These are phyloP conservation scores for Quercus ilex DNA, from an alignment of 306 rosid genomes.

Conservation along the genomic window DNA sequence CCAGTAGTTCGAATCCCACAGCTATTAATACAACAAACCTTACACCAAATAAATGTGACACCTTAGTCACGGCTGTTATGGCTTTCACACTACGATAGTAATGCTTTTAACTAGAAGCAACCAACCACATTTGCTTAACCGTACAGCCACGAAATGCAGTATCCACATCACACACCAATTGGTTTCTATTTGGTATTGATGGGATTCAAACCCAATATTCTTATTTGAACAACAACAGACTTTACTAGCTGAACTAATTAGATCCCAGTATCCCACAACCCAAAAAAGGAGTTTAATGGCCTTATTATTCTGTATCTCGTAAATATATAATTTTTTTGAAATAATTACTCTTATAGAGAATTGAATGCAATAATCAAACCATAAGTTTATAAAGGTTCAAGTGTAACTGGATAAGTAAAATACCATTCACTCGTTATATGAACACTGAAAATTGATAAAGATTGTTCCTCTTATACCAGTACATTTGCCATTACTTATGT, in stretches of 20 bases:
- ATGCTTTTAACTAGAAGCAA: conserved; percentile 8
- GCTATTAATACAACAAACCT: background rate
- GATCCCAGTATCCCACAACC: background rate
- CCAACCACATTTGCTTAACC: background rate
- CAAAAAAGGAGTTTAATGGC: background rate
- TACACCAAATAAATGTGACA: background rate
- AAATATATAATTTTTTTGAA: background rate
- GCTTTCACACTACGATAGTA: conserved; percentile 1
- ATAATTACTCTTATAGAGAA: background rate
- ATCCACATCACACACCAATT: too few species aligned
- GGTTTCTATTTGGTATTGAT: too few species aligned
- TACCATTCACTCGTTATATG: conserved; percentile 36
- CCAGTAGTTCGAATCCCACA: background rate
- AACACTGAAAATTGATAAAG: conserved; percentile 42
- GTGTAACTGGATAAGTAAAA: conserved; percentile 17
- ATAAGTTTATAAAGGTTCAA: conserved; percentile 6
- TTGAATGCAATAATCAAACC: background rate
- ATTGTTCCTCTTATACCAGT: conserved; percentile 14
- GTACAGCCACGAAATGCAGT: conserved; percentile 17
- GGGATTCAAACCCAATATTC: too few species aligned
- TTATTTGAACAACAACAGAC: too few species aligned
- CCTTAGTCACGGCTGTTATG: background rate
- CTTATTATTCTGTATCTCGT: background rate
- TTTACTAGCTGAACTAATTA: too few species aligned
- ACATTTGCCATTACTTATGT: conserved; percentile 31